Percentiles rank a stretch among this genome's conserved stretches.
Evolutionary conservation across 371 early-diverging fungal genomes (phyloP).

Genomic region (Circinella umbellata): DNA sequence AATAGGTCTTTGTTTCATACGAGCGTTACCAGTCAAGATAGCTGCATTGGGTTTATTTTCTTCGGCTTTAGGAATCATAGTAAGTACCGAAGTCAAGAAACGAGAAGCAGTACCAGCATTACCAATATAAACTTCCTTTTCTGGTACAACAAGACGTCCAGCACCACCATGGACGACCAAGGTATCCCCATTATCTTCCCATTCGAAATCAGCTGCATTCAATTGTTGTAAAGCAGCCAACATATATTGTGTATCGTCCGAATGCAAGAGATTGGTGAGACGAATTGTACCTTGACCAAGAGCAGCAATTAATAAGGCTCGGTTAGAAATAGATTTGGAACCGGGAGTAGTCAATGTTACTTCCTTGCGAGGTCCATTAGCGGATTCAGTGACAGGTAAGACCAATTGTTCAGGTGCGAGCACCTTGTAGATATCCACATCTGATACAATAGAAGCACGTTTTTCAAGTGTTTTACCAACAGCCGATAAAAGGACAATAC

Average conservation of each 20-base stretch:
- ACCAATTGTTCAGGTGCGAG: conserved; percentile 82
- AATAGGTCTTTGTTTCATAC: conserved; percentile 97
- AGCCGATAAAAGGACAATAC: conserved; percentile 85
- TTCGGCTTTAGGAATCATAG: conserved; percentile 66
- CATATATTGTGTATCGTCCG: conserved; percentile 98
- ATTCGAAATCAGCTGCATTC: conserved; percentile 84
- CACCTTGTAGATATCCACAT: conserved; percentile 83
- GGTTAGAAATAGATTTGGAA: conserved; percentile 97
- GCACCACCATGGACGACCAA: conserved; percentile 85
- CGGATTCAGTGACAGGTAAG: conserved; percentile 60
- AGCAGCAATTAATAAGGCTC: conserved; percentile 92
- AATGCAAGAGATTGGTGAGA: conserved; percentile 88
- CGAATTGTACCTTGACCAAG: conserved; percentile 86
- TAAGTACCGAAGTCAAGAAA: conserved; percentile 90
- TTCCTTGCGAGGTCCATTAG: conserved; percentile 42
- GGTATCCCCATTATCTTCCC: conserved; percentile 93
- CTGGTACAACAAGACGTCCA: conserved; percentile 79
- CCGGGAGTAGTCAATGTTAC: conserved; percentile 86
- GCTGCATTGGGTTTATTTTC: conserved; percentile 48
- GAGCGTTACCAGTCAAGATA: conserved; percentile 93
- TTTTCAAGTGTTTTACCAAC: conserved; percentile 89
- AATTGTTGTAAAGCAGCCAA: conserved; percentile 88
- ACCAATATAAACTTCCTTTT: conserved; percentile 87
- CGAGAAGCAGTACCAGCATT: conserved; percentile 98
- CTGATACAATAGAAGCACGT: conserved; percentile 81